Percentiles rank a stretch among this genome's conserved stretches.
These are phyloP conservation scores for Coprinopsis sp. DNA, from an alignment of 768 basidiomycete species.

Conservation along the genomic window DNA sequence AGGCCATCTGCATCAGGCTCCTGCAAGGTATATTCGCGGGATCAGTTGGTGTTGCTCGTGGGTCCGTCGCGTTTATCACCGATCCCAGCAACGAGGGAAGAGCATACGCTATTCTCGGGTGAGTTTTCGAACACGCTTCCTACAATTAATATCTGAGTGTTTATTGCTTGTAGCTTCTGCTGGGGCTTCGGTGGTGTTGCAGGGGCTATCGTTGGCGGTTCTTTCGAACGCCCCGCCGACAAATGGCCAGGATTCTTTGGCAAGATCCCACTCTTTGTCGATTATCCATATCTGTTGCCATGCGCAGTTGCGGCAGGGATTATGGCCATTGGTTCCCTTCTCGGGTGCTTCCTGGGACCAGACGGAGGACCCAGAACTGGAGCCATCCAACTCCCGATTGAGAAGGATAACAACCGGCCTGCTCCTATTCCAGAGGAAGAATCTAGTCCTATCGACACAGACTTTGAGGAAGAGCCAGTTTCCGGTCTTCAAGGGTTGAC, in stretches of 20 bases:
- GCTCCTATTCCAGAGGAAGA: slow-evolving; percentile 68
- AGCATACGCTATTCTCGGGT: slow-evolving; percentile 93
- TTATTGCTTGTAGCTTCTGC: slow-evolving; percentile 55
- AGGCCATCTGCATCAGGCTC: slow-evolving; percentile 83
- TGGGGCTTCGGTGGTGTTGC: slow-evolving; percentile 97
- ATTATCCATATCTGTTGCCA: slow-evolving; percentile 89
- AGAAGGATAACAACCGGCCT: slow-evolving; percentile 54
- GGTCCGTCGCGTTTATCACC: slow-evolving; percentile 81
- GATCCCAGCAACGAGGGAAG: slow-evolving; percentile 90
- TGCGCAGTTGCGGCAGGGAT: slow-evolving; percentile 73
- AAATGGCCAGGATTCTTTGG: slow-evolving; percentile 84
- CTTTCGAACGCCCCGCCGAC: slow-evolving; percentile 74
- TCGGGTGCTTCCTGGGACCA: slow-evolving; percentile 83
- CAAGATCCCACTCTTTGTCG: slow-evolving; percentile 59
- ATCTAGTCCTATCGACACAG: slow-evolving; percentile 38
- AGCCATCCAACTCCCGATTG: slow-evolving; percentile 74
- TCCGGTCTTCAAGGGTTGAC: slow-evolving; percentile 37
- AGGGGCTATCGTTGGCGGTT: slow-evolving; percentile 81
- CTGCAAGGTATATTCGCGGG: slow-evolving; percentile 91
- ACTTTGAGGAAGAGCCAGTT: slow-evolving; percentile 40
- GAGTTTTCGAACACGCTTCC: slow-evolving; percentile 13
- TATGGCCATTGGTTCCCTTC: slow-evolving; percentile 73
- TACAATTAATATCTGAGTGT: slow-evolving; percentile 6
- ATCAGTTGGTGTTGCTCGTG: slow-evolving; percentile 91
- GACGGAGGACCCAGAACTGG: slow-evolving; percentile 90